Evolutionary conservation across 106 monocot genomes (phyloP).

Genomic region (Dendrobium nobile): DNA sequence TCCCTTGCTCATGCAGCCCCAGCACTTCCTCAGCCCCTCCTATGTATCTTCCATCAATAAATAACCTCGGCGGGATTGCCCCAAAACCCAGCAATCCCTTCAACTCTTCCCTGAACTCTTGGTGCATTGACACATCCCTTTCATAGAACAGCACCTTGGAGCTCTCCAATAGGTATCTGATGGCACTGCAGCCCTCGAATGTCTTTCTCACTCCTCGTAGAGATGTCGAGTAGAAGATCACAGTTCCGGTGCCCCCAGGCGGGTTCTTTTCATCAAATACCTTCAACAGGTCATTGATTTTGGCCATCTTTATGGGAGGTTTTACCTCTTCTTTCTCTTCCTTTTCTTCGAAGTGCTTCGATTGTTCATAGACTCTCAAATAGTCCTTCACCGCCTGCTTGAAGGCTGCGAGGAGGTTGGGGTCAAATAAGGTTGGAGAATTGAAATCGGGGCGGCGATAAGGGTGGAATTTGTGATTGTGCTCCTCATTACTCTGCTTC

Average conservation of each 20-base stretch:
- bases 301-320: neutral
- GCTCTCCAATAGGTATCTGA: constrained; percentile 33
- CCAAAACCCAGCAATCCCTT: constrained; percentile 28
- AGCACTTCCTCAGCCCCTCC: constrained; percentile 75
- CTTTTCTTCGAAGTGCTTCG: neutral
- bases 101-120: constrained; percentile 71
- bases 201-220: constrained; percentile 62
- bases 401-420: constrained; percentile 39
- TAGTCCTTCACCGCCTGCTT: constrained; percentile 25
- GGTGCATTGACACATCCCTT: constrained; percentile 72
- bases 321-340: neutral
- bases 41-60: constrained; percentile 58
- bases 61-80: constrained; percentile 64
- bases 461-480: neutral
- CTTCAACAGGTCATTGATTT: constrained; percentile 12
- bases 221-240: constrained; percentile 68
- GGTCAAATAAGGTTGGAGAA: constrained; percentile 36
- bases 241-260: constrained; percentile 27
- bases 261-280: constrained; percentile 43
- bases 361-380: neutral
- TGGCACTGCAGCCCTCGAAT: constrained; percentile 65
- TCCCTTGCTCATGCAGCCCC: constrained; percentile 63
- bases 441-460: constrained; percentile 27
- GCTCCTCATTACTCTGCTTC: neutral
- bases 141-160: constrained; percentile 46